A percentile compares a stretch with the other conserved stretches of the same genome.
Conservation (phyloP, 129 eudicot genomes). For the Mikania micrantha region DNA sequence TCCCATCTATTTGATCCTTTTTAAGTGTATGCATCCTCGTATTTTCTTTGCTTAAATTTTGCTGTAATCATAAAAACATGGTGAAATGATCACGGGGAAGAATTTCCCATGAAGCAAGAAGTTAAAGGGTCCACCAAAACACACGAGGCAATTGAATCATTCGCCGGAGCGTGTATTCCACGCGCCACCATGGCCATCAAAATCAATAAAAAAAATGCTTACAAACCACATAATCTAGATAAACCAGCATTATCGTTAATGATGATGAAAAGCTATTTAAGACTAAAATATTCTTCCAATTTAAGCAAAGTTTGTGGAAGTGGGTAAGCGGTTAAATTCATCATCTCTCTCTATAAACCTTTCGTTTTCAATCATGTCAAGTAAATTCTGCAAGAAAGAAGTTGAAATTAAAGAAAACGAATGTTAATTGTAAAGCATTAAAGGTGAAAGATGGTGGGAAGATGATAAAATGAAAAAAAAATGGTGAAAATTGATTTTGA, state of each 20-base stretch:
- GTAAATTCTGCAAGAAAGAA: background rate
- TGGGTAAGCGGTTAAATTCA: conserved; percentile 53
- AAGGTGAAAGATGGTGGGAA: conserved; percentile 29
- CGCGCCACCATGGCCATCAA: conserved; percentile 19
- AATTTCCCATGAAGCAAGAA: conserved; percentile 18
- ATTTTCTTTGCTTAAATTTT: no score
- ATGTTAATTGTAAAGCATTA: conserved; percentile 25
- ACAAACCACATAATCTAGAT: background rate
- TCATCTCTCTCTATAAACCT: conserved; percentile 3
- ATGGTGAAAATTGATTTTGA: background rate
- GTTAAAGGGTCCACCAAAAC: no score
- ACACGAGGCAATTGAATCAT: background rate
- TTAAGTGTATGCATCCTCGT: no score
- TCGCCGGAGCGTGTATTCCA: background rate
- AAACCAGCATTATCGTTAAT: background rate
- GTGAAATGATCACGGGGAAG: conserved; percentile 17
- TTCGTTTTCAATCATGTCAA: conserved; percentile 33
- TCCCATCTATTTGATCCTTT: no score
- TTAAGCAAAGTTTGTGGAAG: conserved; percentile 79
- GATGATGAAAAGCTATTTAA: conserved; percentile 7
- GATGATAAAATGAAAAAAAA: conserved; percentile 23
- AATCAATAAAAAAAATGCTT: background rate
- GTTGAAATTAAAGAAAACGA: background rate
- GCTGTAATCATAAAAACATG: no score
- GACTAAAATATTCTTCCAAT: conserved; percentile 46